Conservation (phyloP, 495 filamentous ascomycete species). For the Podospora conica region DNA sequence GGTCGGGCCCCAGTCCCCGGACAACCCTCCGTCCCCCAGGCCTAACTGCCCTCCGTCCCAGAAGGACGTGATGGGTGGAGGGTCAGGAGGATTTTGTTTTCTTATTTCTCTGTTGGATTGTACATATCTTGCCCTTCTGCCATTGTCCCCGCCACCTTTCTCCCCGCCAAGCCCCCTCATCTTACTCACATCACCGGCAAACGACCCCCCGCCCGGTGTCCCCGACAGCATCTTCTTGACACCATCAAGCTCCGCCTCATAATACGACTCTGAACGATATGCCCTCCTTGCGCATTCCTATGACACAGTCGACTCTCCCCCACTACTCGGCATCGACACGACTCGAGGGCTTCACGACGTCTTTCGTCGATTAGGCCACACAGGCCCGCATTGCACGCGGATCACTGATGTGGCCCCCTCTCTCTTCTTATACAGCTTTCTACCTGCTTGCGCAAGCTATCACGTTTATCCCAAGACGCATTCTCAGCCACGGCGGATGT, state of each 20-base stretch:
- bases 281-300: background rate
- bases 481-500: background rate
- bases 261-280: background rate
- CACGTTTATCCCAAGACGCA: background rate
- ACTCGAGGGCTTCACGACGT: background rate
- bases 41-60: background rate
- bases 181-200: background rate
- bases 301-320: constrained; percentile 9
- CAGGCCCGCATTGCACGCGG: constrained; percentile 10
- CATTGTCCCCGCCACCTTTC: background rate
- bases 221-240: too few species aligned
- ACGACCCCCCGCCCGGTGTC: too few species aligned
- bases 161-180: background rate
- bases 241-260: too few species aligned
- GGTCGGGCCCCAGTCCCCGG: constrained; percentile 16
- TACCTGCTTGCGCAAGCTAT: background rate
- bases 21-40: constrained; percentile 19
- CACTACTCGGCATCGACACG: constrained; percentile 11
- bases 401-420: constrained; percentile 4
- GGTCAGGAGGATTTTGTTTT: constrained; percentile 15
- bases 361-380: background rate
- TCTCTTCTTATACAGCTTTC: background rate
- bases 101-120: constrained; percentile 22
- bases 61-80: background rate
- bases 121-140: constrained; percentile 25